Base-by-base conservation (phyloP, 2,329 filamentous ascomycete species). In the Leptographium procerum region DNA sequence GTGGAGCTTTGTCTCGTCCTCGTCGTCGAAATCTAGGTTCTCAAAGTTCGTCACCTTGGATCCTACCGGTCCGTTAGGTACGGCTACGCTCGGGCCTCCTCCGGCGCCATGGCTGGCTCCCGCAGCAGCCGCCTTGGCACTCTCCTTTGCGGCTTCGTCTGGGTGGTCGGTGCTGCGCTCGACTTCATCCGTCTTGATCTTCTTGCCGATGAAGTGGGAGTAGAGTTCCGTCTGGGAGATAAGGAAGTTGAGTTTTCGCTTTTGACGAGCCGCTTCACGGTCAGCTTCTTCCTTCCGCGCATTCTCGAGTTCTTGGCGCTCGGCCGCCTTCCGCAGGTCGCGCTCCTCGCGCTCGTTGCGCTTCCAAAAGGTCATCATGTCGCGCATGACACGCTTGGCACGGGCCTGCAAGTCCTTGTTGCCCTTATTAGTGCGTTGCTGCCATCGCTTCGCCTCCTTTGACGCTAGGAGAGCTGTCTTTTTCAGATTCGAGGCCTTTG, bases 301-400 rank as follows among this genome's bases (percentile, higher is more conserved):
- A 67, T 94, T 95, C 70, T 99, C 94, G 53, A 99, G 82, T 74
- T 97, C 94, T 71, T 96, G 91, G 70, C 87, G 89, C 77, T 99
- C 94, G 6, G 94, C 94, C 56, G 91, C 86, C 75, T 96, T 95
- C 65, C 94, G 86, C 63, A 95, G 78, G 70, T 99, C 94, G 61
- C 94, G 89, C 70, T 99, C 94, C 70, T 99, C 94, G 57, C 92
- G 88, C 72, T 99, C 94, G 70, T 99, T 99, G 59, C 92, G 87
- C 75, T 97, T 97, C 94, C 94, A 99, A 80, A 97, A 99, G 59
- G 89, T 85, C 82, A 96, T 94, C 94, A 99, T 99, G 74, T 99
- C 94, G 69, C 94, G 85, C 94, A 99, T 99, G 60, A 92, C 92
- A 65, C 94, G 88, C 79, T 99, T 99, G 60, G 94, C 94, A 53